These are phyloP conservation scores for Trichoderma polysporum DNA, from an alignment of 2,329 filamentous ascomycete genomes.

Conservation along the genomic window DNA sequence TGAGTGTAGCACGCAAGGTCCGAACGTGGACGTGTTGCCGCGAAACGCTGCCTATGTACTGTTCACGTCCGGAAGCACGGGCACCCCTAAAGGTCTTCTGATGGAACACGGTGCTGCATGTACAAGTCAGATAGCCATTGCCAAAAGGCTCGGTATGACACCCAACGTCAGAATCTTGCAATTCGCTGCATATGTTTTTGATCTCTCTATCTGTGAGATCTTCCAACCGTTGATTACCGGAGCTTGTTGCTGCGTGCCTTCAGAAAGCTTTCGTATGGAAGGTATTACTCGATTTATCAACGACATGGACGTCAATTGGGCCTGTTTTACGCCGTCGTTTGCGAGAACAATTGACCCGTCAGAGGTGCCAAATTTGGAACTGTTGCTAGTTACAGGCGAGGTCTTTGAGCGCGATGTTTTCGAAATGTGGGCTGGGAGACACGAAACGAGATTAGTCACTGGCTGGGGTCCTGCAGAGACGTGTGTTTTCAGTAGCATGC, in stretches of 20 bases:
- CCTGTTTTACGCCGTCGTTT: constrained; percentile 23
- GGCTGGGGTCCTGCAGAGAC: background rate
- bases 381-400: constrained; percentile 22
- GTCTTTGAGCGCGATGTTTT: constrained; percentile 14
- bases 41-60: constrained; percentile 16
- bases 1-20: background rate
- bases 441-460: background rate
- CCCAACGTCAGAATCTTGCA: constrained; percentile 20
- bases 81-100: constrained; percentile 22
- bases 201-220: constrained; percentile 21
- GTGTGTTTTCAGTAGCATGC: background rate
- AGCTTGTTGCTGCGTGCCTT: constrained; percentile 23
- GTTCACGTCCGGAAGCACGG: constrained; percentile 23
- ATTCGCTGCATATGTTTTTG: constrained; percentile 24
- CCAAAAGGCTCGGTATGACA: constrained; percentile 1
- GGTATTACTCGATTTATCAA: constrained; percentile 19
- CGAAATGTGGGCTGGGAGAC: constrained; percentile 15
- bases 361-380: constrained; percentile 17
- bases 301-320: background rate
- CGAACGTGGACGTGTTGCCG: background rate
- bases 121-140: constrained; percentile 14
- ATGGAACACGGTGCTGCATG: constrained; percentile 22
- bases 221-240: constrained; percentile 19
- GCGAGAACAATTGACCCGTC: constrained; percentile 19
- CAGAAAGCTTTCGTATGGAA: constrained; percentile 15